These are phyloP conservation scores for Talaromyces sp. DNA, from an alignment of 2,329 filamentous ascomycete genomes.

Conservation along the genomic window DNA sequence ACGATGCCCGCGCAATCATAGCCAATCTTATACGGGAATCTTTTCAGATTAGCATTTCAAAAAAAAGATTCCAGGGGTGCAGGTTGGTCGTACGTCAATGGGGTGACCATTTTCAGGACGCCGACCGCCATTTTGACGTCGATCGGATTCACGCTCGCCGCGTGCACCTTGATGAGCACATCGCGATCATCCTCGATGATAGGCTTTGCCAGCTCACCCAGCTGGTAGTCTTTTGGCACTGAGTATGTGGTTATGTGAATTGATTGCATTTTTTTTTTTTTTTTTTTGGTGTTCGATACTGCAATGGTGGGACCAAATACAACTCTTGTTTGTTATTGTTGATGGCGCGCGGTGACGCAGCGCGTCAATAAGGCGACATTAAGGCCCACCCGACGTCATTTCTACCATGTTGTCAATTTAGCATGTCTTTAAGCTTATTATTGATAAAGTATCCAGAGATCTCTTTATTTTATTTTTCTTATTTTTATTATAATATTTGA, in stretches of 20 bases:
- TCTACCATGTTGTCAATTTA: too few species aligned
- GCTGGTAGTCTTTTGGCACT: constrained; percentile 16
- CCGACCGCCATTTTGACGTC: constrained; percentile 40
- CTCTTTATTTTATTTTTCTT: too few species aligned
- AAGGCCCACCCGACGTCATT: too few species aligned
- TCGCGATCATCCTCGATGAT: constrained; percentile 14
- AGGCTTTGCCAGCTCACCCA: constrained; percentile 13
- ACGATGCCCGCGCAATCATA: constrained; percentile 38
- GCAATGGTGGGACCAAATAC: neutral
- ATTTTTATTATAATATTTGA: too few species aligned
- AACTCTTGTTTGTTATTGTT: too few species aligned
- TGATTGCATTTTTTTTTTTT: constrained; percentile 16
- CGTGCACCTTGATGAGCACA: constrained; percentile 29
- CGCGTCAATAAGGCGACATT: too few species aligned
- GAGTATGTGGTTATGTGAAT: constrained; percentile 14
- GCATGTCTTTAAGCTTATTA: too few species aligned
- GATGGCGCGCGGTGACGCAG: too few species aligned
- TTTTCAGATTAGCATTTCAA: constrained; percentile 10
- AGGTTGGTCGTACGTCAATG: constrained; percentile 19
- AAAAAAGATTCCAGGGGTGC: neutral
- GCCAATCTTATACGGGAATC: constrained; percentile 39
- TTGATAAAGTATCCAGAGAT: too few species aligned
- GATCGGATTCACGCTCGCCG: constrained; percentile 41
- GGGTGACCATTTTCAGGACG: constrained; percentile 23
- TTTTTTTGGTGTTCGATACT: neutral